Conservation (phyloP, 2,329 filamentous ascomycete species). For the Colletotrichum caudatum region DNA sequence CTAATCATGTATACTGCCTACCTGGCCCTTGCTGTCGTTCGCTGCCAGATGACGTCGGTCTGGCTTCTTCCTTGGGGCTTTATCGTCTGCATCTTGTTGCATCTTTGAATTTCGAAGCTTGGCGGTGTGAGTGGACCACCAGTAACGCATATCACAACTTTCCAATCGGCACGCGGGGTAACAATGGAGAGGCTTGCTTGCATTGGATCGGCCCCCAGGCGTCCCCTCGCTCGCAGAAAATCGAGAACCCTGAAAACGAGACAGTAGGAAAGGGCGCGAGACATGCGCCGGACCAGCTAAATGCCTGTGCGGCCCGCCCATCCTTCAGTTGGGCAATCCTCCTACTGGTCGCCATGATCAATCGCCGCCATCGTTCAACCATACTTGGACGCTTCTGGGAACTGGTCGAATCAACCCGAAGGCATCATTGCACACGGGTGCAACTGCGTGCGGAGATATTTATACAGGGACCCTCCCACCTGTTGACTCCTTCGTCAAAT, state of each 20-base stretch:
- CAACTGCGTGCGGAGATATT: slow-evolving; percentile 17
- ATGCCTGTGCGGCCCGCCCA: slow-evolving; percentile 41
- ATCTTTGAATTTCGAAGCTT: slow-evolving; percentile 18
- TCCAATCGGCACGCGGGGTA: slow-evolving; percentile 41
- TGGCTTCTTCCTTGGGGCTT: slow-evolving; percentile 13
- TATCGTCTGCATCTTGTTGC: slow-evolving; percentile 28
- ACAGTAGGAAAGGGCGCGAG: slow-evolving; percentile 31
- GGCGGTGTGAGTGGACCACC: slow-evolving; percentile 37
- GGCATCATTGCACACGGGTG: slow-evolving; percentile 23
- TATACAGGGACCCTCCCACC: slow-evolving; percentile 24
- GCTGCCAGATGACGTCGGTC: slow-evolving; percentile 38
- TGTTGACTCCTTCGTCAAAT: slow-evolving; percentile 4
- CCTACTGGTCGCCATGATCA: slow-evolving; percentile 35
- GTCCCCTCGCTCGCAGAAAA: slow-evolving; percentile 40
- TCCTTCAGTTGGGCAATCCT: slow-evolving; percentile 31
- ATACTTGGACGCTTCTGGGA: slow-evolving; percentile 27
- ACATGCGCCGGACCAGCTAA: slow-evolving; percentile 38
- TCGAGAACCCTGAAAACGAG: slow-evolving; percentile 42
- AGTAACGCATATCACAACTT: slow-evolving; percentile 26
- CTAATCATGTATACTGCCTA: slow-evolving; percentile 6
- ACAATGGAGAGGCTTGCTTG: slow-evolving; percentile 38
- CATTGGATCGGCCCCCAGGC: slow-evolving; percentile 39
- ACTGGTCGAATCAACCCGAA: slow-evolving; percentile 7
- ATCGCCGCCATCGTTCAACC: slow-evolving; percentile 39
- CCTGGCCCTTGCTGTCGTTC: background rate